These are phyloP conservation scores for Coniochaeta hoffmannii DNA, from an alignment of 2,329 filamentous ascomycete genomes.

Conservation along the genomic window DNA sequence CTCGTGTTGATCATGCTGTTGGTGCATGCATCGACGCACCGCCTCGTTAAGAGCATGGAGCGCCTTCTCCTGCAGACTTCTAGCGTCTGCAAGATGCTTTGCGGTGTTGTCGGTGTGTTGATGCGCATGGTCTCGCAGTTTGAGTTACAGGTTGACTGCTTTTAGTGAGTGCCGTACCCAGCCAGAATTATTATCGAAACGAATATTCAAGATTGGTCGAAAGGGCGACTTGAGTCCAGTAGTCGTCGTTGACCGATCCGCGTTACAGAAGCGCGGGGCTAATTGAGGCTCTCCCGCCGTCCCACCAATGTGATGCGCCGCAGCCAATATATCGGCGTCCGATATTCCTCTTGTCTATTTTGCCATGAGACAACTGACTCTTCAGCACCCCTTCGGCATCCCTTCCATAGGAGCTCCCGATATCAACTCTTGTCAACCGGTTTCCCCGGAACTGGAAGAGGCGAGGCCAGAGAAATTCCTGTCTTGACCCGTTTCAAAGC, in stretches of 20 bases:
- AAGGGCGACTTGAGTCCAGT: not conserved
- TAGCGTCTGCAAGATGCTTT: too few species aligned
- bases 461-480: not conserved
- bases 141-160: too few species aligned
- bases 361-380: slow-evolving; percentile 1
- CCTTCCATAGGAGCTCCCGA: not conserved
- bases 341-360: slow-evolving; percentile 1
- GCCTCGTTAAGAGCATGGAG: too few species aligned
- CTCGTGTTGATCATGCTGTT: not conserved
- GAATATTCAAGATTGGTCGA: not conserved
- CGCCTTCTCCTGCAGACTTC: too few species aligned
- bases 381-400: not conserved
- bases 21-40: too few species aligned
- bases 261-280: slow-evolving; percentile 10
- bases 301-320: slow-evolving; percentile 4
- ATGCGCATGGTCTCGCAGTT: too few species aligned
- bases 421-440: not conserved
- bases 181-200: too few species aligned
- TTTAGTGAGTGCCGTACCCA: too few species aligned
- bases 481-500: not conserved
- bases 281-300: slow-evolving; percentile 4
- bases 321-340: not conserved
- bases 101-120: too few species aligned
- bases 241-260: not conserved
- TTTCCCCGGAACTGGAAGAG: not conserved